phyloP scores from a whole-genome alignment of 345 rosid genomes.

The Fremontodendron californicum region DNA sequence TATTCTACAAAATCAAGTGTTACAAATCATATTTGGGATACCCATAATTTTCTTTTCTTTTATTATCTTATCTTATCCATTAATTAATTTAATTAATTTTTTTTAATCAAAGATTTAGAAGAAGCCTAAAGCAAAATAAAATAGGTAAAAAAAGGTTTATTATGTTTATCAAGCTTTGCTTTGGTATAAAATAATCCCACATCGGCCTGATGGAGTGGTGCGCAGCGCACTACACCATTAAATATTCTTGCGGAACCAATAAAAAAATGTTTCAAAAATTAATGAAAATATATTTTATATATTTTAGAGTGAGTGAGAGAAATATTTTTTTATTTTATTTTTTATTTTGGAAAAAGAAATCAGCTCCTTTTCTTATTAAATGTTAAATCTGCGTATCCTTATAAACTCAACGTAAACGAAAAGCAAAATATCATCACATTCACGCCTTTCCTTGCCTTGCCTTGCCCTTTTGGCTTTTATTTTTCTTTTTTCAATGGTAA shows the following conservation, averaged over 20 bases:
- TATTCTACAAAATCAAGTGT: too few species aligned
- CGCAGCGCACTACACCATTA: too few species aligned
- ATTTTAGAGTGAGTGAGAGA: too few species aligned
- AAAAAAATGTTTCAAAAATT: too few species aligned
- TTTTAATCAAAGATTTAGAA: not conserved
- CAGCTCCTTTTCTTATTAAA: too few species aligned
- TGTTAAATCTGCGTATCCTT: constrained; percentile 14
- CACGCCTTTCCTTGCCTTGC: constrained; percentile 4
- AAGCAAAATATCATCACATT: constrained; percentile 17
- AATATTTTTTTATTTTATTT: not conserved
- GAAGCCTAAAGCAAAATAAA: not conserved
- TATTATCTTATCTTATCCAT: not conserved
- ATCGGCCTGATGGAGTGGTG: not conserved
- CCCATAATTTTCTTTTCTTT: not conserved
- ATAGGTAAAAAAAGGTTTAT: too few species aligned
- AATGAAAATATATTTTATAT: too few species aligned
- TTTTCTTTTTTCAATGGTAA: constrained; percentile 31
- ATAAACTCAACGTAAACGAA: constrained; percentile 19
- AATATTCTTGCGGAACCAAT: too few species aligned
- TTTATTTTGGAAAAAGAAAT: not conserved
- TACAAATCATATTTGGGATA: not conserved
- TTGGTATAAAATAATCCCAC: constrained; percentile 1
- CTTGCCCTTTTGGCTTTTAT: not conserved
- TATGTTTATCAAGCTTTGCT: too few species aligned
- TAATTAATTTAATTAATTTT: too few species aligned